Evolutionary conservation across 331 rosid species (phyloP), one percentile per base, ranked within the genome.

Genomic region (Stylosanthes scabra): DNA sequence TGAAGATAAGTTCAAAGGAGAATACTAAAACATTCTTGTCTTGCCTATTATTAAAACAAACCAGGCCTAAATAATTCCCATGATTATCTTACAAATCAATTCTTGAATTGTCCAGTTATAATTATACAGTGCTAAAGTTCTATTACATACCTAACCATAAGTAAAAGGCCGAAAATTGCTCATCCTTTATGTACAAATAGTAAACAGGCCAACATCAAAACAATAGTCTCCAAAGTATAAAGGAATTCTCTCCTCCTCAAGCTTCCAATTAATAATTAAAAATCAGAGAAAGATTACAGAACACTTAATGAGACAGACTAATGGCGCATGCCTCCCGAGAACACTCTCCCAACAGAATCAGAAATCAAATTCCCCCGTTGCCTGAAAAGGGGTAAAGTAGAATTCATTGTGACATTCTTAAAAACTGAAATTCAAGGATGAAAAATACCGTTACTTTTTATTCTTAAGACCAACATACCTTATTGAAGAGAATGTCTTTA

Each of bases 401-500:
- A 49, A 78, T 31, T 31, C 44, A 47, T 64, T 59, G 62, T 40
- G 75, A 56, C 15, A 50, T 57, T 44, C 5, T 78, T 63, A 61
- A 20, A 47, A 15, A 56, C 25, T 27, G 50, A 65, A 50, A 13
- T 15, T 61, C 75, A 46, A 9, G 8, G 12, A 50, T 9, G 52
- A 63, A 68, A 8, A 63, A 70, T 25, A 69, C 34, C 63, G 37
- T n/a, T 15, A 45, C 10, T 15, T 5, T 16, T 20, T 28, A 59
- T 45, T 8, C 27, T 16, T 10, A 45, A 57, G 28, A 63, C 37
- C 37, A 63, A 34, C 64, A 51, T 27, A 86, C 97, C 97, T 92
- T 92, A 75, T 89, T 92, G 66, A 92, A 92, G 88, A 92, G 97
- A 82, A 92, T 73, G 80, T 92, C 97, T 85, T 83, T 92, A 49